Percentiles rank a stretch among this genome's conserved stretches.
phyloP scores from a whole-genome alignment of 2,329 filamentous ascomycete genomes.

The Xylaria sp. region DNA sequence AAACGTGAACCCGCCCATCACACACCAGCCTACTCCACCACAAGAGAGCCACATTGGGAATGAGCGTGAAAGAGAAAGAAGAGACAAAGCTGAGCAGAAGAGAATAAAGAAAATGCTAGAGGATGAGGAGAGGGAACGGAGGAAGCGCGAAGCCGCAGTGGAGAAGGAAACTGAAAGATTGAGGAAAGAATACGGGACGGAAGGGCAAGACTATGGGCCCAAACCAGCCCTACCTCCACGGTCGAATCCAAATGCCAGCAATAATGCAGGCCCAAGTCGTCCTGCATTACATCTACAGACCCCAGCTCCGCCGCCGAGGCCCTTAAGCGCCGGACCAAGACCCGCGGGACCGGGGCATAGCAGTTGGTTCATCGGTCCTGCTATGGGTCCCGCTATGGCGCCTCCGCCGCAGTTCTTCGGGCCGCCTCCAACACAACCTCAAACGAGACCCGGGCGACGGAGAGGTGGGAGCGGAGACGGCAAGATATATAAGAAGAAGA shows the following conservation, averaged over 20 bases:
- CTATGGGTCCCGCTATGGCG: constrained; percentile 26
- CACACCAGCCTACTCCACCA: constrained; percentile 44
- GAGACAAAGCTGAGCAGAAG: constrained; percentile 65
- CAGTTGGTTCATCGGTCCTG: constrained; percentile 48
- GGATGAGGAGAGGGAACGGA: constrained; percentile 71
- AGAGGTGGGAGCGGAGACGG: constrained; percentile 51
- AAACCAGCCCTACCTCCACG: constrained; percentile 52
- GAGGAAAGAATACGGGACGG: constrained; percentile 72
- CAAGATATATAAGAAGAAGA: constrained; percentile 61
- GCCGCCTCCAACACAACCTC: constrained; percentile 56
- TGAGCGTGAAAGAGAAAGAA: constrained; percentile 65
- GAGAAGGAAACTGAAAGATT: constrained; percentile 88
- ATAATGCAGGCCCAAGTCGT: constrained; percentile 28
- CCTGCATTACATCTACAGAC: constrained; percentile 47
- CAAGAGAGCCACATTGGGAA: constrained; percentile 73
- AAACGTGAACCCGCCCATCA: constrained; percentile 48
- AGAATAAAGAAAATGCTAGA: constrained; percentile 74
- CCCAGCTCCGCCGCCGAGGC: constrained; percentile 56
- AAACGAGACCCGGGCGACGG: constrained; percentile 56
- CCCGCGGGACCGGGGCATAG: constrained; percentile 42
- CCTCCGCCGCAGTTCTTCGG: constrained; percentile 41
- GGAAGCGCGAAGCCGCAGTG: constrained; percentile 67
- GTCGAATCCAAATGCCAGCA: constrained; percentile 41
- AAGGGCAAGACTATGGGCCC: constrained; percentile 56
- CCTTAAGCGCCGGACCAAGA: constrained; percentile 60